phyloP scores from a whole-genome alignment of 2,329 filamentous ascomycete genomes.

The Penicillium sumatraense region DNA sequence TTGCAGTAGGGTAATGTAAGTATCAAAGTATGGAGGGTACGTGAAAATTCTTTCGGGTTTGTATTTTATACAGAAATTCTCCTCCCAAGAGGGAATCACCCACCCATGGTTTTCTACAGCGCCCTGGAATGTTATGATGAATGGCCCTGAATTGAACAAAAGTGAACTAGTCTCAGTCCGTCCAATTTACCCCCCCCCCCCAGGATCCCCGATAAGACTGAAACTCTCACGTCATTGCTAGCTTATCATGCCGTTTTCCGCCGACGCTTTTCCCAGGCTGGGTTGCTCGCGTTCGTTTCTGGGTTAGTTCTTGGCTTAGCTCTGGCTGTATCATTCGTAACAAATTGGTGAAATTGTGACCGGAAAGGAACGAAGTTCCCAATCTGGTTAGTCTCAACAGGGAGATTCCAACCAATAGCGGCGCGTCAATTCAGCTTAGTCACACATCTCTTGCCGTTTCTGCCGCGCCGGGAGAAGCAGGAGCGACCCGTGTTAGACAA shows the following conservation, averaged over 20 bases:
- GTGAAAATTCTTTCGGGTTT: not conserved
- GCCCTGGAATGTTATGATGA: not conserved
- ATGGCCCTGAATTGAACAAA: no score
- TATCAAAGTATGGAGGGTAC: not conserved
- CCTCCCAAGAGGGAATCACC: no score
- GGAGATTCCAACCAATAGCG: constrained; percentile 19
- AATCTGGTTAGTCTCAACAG: constrained; percentile 12
- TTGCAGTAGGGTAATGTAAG: constrained; percentile 20
- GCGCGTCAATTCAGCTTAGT: constrained; percentile 12
- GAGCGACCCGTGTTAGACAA: not conserved
- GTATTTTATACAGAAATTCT: constrained; percentile 8
- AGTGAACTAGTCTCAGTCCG: not conserved
- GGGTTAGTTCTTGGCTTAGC: not conserved
- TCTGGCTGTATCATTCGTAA: not conserved
- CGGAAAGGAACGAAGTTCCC: constrained; percentile 25
- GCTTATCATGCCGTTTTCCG: constrained; percentile 28
- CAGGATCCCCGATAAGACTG: constrained; percentile 17
- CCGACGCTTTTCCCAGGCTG: constrained; percentile 8
- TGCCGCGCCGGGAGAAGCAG: constrained; percentile 17
- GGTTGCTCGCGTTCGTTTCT: not conserved
- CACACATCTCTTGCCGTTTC: constrained; percentile 15
- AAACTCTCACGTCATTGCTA: constrained; percentile 28
- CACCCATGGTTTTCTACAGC: not conserved
- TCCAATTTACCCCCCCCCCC: no score
- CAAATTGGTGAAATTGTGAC: not conserved